Percentiles rank a stretch among this genome's conserved stretches.
phyloP scores from a whole-genome alignment of 345 rosid genomes.

The Hypericum perforatum region DNA sequence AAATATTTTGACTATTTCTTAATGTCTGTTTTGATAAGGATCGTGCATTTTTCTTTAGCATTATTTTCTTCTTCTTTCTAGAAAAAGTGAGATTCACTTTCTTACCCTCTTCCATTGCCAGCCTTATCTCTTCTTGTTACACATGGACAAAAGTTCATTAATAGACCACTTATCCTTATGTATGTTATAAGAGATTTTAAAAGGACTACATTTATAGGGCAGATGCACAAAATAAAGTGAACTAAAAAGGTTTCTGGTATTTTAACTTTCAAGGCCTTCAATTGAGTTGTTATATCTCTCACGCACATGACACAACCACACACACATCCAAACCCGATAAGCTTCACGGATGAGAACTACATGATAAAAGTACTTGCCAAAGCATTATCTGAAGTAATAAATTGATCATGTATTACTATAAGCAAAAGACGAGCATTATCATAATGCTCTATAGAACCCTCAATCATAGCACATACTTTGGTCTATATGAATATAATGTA shows the following conservation, averaged over 20 bases:
- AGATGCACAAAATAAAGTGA: not conserved
- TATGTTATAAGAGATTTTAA: no score
- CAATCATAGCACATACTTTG: not conserved
- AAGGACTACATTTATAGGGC: not conserved
- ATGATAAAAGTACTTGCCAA: not conserved
- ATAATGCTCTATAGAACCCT: not conserved
- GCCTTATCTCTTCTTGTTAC: conserved; percentile 1
- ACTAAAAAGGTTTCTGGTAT: not conserved
- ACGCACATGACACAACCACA: no score
- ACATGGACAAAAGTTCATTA: conserved; percentile 14
- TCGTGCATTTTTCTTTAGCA: not conserved
- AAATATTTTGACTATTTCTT: not conserved
- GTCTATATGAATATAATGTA: not conserved
- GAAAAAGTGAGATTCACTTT: not conserved
- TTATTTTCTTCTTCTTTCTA: not conserved
- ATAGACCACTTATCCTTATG: conserved; percentile 8
- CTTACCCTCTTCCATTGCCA: not conserved
- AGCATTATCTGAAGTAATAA: not conserved
- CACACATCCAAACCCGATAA: no score
- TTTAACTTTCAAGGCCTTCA: no score
- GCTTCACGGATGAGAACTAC: no score
- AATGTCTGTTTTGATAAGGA: no score
- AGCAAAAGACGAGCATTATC: not conserved
- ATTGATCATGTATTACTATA: not conserved
- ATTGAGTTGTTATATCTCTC: no score